Conservation (phyloP, 371 early-diverging fungal species). For the Dinochytrium kinnereticum region DNA sequence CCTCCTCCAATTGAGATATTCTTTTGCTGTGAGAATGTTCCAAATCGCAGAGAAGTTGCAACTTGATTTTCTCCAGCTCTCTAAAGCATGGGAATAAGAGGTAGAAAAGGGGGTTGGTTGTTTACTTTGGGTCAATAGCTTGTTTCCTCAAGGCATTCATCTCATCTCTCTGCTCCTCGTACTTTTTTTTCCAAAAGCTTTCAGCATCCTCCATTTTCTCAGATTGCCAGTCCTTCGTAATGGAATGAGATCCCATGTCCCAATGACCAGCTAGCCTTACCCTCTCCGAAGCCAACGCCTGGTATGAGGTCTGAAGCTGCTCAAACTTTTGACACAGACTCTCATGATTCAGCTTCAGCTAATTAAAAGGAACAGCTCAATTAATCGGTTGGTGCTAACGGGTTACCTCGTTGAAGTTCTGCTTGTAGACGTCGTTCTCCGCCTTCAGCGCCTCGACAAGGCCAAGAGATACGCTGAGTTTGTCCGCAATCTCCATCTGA, state of each 20-base stretch:
- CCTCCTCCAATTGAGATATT: constrained; percentile 9
- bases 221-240: too few species aligned
- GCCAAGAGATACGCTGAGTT: constrained; percentile 45
- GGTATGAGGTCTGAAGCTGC: not conserved
- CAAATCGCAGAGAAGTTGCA: not conserved
- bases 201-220: not conserved
- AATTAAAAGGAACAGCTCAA: not conserved
- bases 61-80: not conserved
- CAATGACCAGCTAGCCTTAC: too few species aligned
- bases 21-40: not conserved
- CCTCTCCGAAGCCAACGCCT: not conserved
- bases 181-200: constrained; percentile 3
- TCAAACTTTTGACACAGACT: constrained; percentile 1
- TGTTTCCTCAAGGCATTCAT: not conserved
- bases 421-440: constrained; percentile 51
- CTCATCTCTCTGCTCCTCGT: not conserved
- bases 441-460: constrained; percentile 53
- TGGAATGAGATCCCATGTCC: not conserved
- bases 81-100: not conserved
- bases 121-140: not conserved
- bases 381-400: not conserved
- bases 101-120: not conserved
- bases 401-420: constrained; percentile 50
- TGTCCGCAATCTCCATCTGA: constrained; percentile 24
- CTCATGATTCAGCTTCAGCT: constrained; percentile 27